Conservation (phyloP, 2,329 filamentous ascomycete species). For the Talaromyces sp. region DNA sequence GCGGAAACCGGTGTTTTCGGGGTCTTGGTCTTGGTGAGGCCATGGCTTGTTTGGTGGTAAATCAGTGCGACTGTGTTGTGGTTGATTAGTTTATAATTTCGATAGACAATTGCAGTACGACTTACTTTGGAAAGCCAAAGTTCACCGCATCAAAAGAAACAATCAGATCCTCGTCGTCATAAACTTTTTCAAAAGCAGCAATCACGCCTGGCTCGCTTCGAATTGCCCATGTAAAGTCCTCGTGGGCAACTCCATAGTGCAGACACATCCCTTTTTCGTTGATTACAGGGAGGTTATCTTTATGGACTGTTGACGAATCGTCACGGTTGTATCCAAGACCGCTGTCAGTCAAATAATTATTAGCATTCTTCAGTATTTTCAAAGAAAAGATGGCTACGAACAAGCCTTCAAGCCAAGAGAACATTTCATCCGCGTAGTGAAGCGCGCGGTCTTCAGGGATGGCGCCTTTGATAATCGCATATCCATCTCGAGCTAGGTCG, state of each 20-base stretch:
- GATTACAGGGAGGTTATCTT: conserved; percentile 38
- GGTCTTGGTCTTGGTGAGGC: conserved; percentile 41
- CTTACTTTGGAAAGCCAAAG: conserved; percentile 3
- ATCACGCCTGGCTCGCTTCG: conserved; percentile 31
- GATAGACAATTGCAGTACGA: background rate
- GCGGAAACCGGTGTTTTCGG: conserved; percentile 29
- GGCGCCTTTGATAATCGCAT: conserved; percentile 36
- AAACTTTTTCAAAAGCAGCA: conserved; percentile 35
- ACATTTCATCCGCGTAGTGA: conserved; percentile 38
- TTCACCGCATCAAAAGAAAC: conserved; percentile 15
- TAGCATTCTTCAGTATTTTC: too few species aligned
- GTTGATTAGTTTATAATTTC: too few species aligned
- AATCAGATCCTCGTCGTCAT: conserved; percentile 19
- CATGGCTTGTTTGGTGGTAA: conserved; percentile 26
- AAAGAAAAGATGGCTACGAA: background rate
- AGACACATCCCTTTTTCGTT: conserved; percentile 32
- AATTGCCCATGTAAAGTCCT: conserved; percentile 25
- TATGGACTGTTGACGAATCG: conserved; percentile 36
- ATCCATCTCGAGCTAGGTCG: conserved; percentile 26
- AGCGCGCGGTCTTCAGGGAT: conserved; percentile 33
- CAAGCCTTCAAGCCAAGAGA: background rate
- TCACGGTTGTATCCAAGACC: conserved; percentile 35
- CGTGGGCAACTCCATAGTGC: background rate
- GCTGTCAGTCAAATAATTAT: conserved; percentile 21
- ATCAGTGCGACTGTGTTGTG: conserved; percentile 26